phyloP scores from a whole-genome alignment of 345 rosid genomes.

The Citrus medica region DNA sequence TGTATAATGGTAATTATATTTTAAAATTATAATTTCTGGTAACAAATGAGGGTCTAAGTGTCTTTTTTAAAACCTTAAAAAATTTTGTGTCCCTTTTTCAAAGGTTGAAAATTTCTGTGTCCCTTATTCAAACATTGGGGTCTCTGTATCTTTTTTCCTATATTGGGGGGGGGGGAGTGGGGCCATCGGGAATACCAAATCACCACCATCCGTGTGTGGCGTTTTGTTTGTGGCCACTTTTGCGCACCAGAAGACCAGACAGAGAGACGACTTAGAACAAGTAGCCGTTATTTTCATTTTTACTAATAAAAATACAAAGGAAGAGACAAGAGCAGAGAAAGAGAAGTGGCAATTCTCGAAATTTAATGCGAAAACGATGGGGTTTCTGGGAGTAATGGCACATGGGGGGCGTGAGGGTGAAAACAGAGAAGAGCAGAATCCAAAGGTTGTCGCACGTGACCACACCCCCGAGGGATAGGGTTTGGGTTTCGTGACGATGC shows the following conservation, averaged over 20 bases:
- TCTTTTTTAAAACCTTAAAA: too few relatives aligned
- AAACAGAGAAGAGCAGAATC: slow-evolving; percentile 24
- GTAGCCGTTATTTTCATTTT: neutral
- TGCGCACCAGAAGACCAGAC: too few relatives aligned
- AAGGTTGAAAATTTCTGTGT: too few relatives aligned
- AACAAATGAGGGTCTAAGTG: too few relatives aligned
- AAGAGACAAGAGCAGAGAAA: neutral
- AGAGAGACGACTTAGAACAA: too few relatives aligned
- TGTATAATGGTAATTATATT: too few relatives aligned
- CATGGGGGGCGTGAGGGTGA: slow-evolving; percentile 19
- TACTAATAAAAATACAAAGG: neutral
- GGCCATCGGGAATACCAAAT: slow-evolving; percentile 11
- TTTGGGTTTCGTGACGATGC: too few relatives aligned
- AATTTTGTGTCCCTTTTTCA: too few relatives aligned
- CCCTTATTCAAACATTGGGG: too few relatives aligned
- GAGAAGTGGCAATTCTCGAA: slow-evolving; percentile 18
- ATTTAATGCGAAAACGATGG: slow-evolving; percentile 12
- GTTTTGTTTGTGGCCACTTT: neutral
- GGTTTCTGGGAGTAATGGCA: neutral
- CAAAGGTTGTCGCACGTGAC: slow-evolving; percentile 57
- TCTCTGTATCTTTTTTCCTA: too few relatives aligned
- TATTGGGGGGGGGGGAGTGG: too few relatives aligned
- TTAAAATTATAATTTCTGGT: too few relatives aligned
- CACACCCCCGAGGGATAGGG: neutral
- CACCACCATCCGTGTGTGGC: slow-evolving; percentile 14